Evolutionary conservation across 23 red algal genomes (phyloP).

Genomic region (Gracilaria vermiculophylla): DNA sequence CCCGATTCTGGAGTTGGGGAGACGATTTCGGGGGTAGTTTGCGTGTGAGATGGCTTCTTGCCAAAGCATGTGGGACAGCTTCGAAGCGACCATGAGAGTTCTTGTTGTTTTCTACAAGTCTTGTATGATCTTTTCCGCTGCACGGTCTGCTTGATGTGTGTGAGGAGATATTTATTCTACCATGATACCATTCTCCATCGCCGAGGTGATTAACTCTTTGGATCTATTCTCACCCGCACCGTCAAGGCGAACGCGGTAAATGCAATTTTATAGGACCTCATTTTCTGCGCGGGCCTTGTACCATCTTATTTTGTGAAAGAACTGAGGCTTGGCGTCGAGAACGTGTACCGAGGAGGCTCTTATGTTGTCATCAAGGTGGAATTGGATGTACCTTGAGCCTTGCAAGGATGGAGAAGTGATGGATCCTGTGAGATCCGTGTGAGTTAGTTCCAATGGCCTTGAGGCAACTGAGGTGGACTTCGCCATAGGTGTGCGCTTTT

Average conservation of each 20-base stretch:
- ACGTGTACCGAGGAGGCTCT: background rate
- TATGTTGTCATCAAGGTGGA: constrained; percentile 13
- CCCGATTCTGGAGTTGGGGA: background rate
- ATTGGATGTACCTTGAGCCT: background rate
- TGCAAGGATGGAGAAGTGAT: background rate
- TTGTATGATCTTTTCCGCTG: constrained; percentile 9
- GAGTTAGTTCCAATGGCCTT: background rate
- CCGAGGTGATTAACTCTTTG: background rate
- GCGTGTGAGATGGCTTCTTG: constrained; percentile 4
- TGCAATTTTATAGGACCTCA: background rate
- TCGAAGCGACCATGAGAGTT: background rate
- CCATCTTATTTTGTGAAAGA: background rate
- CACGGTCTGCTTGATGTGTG: background rate
- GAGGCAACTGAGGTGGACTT: background rate
- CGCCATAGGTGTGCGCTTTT: background rate
- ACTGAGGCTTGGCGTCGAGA: background rate
- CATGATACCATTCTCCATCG: background rate
- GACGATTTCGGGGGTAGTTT: constrained; percentile 8
- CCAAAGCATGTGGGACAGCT: background rate
- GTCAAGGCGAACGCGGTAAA: constrained; percentile 1
- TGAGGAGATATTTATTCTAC: background rate
- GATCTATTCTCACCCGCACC: background rate
- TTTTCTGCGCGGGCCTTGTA: constrained; percentile 50
- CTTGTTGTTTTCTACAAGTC: background rate
- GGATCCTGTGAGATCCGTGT: background rate